Evolutionary conservation across 768 basidiomycete genomes (phyloP).

Genomic region (Boletus sp.): DNA sequence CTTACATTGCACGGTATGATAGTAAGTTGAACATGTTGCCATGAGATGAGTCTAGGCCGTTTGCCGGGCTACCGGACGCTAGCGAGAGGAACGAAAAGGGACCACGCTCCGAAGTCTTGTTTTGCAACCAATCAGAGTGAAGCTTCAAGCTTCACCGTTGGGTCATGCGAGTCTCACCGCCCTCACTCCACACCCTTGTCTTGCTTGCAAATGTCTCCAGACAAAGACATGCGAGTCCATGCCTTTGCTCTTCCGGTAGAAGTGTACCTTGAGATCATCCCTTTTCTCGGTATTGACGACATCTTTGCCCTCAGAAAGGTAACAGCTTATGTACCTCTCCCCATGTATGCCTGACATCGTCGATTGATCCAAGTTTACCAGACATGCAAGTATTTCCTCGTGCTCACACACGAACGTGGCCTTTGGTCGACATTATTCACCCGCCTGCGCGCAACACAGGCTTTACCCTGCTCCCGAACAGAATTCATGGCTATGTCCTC

Average conservation of each 20-base stretch:
- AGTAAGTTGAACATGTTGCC: not conserved
- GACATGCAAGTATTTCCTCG: constrained; percentile 24
- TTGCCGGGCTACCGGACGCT: no score
- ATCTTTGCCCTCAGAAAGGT: constrained; percentile 20
- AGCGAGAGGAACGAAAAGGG: no score
- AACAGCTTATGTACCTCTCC: not conserved
- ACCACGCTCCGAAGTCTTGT: no score
- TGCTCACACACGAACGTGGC: constrained; percentile 14
- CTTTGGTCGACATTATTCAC: constrained; percentile 20
- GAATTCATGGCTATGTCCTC: constrained; percentile 11
- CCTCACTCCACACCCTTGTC: not conserved
- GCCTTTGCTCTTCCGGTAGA: constrained; percentile 16
- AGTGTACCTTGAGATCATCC: constrained; percentile 11
- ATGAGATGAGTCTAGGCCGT: not conserved
- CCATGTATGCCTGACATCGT: not conserved
- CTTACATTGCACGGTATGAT: not conserved
- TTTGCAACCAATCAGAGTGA: not conserved
- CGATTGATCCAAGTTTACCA: constrained; percentile 2
- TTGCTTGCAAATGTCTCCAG: not conserved
- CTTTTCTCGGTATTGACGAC: constrained; percentile 12
- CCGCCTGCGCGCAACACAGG: constrained; percentile 10
- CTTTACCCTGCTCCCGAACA: constrained; percentile 11
- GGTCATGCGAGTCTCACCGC: no score
- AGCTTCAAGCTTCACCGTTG: not conserved
- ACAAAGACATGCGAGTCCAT: not conserved